phyloP scores from a whole-genome alignment of 2,329 filamentous ascomycete species.

The Colletotrichum sp. region DNA sequence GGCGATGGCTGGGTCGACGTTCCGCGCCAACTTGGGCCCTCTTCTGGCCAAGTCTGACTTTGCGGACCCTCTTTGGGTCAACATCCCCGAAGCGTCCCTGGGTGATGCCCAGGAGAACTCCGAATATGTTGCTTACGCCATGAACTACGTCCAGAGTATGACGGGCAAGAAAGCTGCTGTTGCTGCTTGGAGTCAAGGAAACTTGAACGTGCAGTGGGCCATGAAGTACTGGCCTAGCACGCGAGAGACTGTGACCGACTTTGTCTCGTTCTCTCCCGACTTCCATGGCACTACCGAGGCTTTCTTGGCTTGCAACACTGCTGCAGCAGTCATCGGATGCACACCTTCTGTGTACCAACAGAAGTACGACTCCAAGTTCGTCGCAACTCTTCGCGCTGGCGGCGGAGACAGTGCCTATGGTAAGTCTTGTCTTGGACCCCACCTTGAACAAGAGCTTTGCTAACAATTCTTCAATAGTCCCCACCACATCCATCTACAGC shows the following conservation, averaged over 20 bases:
- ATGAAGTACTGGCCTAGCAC: conserved; percentile 62
- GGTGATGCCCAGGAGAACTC: conserved; percentile 53
- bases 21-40: conserved; percentile 51
- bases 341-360: conserved; percentile 51
- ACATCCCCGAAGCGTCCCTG: conserved; percentile 52
- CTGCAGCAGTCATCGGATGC: not conserved
- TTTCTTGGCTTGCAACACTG: not conserved
- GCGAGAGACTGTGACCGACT: conserved; percentile 45
- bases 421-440: not conserved
- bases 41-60: conserved; percentile 44
- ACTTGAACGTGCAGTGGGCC: conserved; percentile 59
- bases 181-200: conserved; percentile 60
- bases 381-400: conserved; percentile 42
- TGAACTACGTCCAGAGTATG: conserved; percentile 56
- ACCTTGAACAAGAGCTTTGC: no score
- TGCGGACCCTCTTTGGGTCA: conserved; percentile 60
- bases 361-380: conserved; percentile 44
- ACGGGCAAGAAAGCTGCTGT: conserved; percentile 44
- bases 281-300: conserved; percentile 36
- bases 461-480: conserved; percentile 32
- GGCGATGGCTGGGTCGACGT: conserved; percentile 39
- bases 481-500: conserved; percentile 58
- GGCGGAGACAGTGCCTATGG: conserved; percentile 54
- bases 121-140: conserved; percentile 62
- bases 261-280: conserved; percentile 56